Base-by-base conservation (phyloP, 106 monocot genomes). In the Allium sativum region DNA sequence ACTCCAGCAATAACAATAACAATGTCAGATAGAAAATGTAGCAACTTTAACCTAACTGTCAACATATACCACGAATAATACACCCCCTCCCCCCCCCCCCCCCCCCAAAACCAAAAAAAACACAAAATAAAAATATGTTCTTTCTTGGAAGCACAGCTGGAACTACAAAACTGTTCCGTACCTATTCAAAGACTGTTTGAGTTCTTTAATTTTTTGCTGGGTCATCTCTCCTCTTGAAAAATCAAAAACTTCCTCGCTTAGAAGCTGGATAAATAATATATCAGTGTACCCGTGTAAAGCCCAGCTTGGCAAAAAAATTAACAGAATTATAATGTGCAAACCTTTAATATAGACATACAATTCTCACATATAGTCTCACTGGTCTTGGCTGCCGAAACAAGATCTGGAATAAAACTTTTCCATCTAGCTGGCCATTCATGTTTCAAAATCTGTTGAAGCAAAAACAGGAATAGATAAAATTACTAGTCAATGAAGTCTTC, bases 181-280 rank as follows among this genome's bases (percentile, higher is more conserved):
- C 96, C 96, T 98, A 71, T 98, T 88, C 44, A 98, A 66, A 44
- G 96, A 91, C 57, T 91, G 84, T 59, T 98, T 98, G 51, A 98
- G 70, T 54, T 98, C 96, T 64, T 91, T 98, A 45, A 98, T 98
- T 73, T 98, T 98, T 61, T 80, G 78, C 45, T 98, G 91, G 40
- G 96, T 98, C 96, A 98, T 98, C 68, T 98, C 96, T 13, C 96
- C 96, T 80, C 96, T 79, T 58, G 96, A 98, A 53, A 98, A 98
- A 73, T 98, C 96, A 82, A 98, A 98, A 73, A 98, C 91, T 74
- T 98, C 96, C 72, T 98, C 96, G 58, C 96, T 98, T 14, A 98
- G 79, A 74, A 98, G 91, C 96, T 98, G 96, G 9, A 72, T 15
- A 52, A 58, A 61, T 45, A 21, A 59, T 15, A 21, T 16, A 62